Conservation (phyloP, 768 basidiomycete species). For the Trichaptum fuscoviolaceum region DNA sequence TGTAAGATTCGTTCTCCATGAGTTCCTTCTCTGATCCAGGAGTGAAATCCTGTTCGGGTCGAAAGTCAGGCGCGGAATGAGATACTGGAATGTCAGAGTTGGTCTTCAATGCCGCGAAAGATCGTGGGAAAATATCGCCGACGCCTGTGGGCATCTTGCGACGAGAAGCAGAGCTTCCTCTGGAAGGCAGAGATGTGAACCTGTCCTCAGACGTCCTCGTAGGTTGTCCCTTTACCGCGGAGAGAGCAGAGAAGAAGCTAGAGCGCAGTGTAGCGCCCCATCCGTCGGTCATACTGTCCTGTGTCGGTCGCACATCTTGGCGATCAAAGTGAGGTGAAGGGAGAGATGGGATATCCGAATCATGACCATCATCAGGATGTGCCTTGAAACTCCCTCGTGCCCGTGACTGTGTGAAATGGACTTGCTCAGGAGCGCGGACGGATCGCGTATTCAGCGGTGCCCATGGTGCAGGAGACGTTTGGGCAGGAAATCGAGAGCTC, state of each 20-base stretch:
- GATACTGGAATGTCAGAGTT: neutral
- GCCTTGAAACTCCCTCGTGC: neutral
- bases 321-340: neutral
- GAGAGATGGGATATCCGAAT: conserved; percentile 1
- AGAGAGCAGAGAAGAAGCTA: neutral
- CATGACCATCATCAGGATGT: neutral
- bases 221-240: neutral
- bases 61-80: neutral
- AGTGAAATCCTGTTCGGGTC: neutral
- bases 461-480: neutral
- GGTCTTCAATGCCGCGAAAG: neutral
- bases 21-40: neutral
- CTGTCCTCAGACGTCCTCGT: neutral
- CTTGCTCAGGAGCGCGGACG: neutral
- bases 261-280: conserved; percentile 1
- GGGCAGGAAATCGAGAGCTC: conserved; percentile 1
- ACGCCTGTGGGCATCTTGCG: neutral
- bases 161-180: neutral
- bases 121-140: neutral
- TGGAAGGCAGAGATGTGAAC: neutral
- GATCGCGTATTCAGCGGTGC: neutral
- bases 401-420: neutral
- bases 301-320: neutral
- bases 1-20: neutral
- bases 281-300: neutral